Base-by-base conservation (phyloP, 2,329 filamentous ascomycete genomes). In the Colletotrichum sp. region DNA sequence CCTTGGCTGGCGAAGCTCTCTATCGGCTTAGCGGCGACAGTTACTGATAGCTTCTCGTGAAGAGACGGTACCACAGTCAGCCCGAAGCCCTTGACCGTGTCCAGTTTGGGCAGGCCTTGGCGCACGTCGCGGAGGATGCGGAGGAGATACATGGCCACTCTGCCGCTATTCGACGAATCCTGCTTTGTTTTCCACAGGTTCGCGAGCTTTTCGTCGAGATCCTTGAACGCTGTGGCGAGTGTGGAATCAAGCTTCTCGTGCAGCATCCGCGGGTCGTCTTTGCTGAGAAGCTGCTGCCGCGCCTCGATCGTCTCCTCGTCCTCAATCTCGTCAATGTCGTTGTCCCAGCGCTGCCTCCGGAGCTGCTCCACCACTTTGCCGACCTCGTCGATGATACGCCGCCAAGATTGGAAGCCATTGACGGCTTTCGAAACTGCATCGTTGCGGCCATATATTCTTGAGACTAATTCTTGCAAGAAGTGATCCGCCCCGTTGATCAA, bases 51-150 rank as follows among this genome's bases (percentile, higher is more conserved):
- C 4, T 86, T 86, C 31, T 87, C 79, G 74, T 98, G 93, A 8
- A 98, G 84, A 1, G 87, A 85, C 0, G 91, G 89, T 6, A 96
- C 86, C 34, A 93, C 86, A 1, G 85, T 83, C 4, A 91, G 79
- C 0, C 92, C 92, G 76, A 95, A 93, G 9, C 81, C 79, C 75
- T 87, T 84, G 38, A 91, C 80, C 5, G 82, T 80, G 5, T 86
- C 81, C 18, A 88, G 83, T 11, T 87, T 83, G 1, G 94, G 92
- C 8, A 95, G 86, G 8, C 92, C 89, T 43, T 88, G 87, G 13
- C 94, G 90, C 21, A 98, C 89, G 76, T 96, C 94, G 34, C 96
- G 89, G 21, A 97, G 84, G 1, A 95, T 84, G 6, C 95, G 92
- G 2, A 97, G 82, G 21, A 97, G 83, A 77, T 96, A 95, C 83